Evolutionary conservation across 768 basidiomycete genomes (phyloP).

Genomic region (Phaeolepiota aurea): DNA sequence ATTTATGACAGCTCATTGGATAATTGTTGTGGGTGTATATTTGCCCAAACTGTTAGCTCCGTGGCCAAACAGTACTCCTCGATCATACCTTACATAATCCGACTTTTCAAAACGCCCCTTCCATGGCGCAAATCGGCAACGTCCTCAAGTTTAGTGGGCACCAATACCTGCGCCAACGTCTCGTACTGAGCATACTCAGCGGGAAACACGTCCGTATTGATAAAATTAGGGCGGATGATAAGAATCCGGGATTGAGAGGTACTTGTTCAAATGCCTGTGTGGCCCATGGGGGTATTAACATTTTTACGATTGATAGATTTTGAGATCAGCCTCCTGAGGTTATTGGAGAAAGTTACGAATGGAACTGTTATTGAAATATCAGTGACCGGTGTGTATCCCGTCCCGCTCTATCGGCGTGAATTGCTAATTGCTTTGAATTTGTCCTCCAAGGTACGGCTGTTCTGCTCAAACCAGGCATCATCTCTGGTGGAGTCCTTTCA

Average conservation of each 20-base stretch:
- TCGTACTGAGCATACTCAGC: slow-evolving; percentile 85
- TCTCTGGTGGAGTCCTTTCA: slow-evolving; percentile 69
- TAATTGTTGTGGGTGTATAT: neutral
- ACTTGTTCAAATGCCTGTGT: slow-evolving; percentile 7
- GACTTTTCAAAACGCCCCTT: slow-evolving; percentile 8
- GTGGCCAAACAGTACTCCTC: too few relatives aligned
- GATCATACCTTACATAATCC: slow-evolving; percentile 12
- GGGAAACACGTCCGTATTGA: slow-evolving; percentile 81
- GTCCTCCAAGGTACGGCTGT: slow-evolving; percentile 75
- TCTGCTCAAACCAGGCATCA: slow-evolving; percentile 86
- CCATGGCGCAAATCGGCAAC: slow-evolving; percentile 32
- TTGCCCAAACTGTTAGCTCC: slow-evolving; percentile 4
- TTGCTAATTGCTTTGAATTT: slow-evolving; percentile 3
- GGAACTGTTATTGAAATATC: slow-evolving; percentile 94
- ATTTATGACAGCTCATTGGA: neutral
- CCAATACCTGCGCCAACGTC: slow-evolving; percentile 71
- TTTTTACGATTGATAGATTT: slow-evolving; percentile 48
- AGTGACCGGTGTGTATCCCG: slow-evolving; percentile 65
- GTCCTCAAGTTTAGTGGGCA: slow-evolving; percentile 70
- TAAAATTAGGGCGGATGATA: slow-evolving; percentile 84
- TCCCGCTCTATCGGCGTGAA: neutral
- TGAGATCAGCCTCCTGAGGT: slow-evolving; percentile 82
- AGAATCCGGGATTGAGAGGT: slow-evolving; percentile 94
- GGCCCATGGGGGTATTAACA: neutral
- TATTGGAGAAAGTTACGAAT: slow-evolving; percentile 89